phyloP scores from a whole-genome alignment of 1,284 basidiomycete species.

The Tilletia indica region DNA sequence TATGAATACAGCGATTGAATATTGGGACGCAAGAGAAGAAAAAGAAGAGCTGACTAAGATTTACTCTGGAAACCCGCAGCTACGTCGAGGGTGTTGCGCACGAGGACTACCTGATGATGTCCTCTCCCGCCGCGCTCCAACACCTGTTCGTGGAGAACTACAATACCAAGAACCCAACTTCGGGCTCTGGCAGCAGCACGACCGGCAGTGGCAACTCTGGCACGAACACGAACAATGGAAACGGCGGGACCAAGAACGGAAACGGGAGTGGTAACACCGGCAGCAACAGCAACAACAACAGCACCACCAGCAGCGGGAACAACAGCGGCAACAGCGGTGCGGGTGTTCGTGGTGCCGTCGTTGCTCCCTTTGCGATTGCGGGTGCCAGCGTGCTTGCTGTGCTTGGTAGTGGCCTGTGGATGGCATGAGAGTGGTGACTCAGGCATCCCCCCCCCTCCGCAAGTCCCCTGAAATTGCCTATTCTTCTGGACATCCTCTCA shows the following conservation, averaged over 20 bases:
- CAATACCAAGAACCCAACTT: not conserved
- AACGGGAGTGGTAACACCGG: not conserved
- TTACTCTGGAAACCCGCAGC: conserved; percentile 20
- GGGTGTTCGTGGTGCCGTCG: not conserved
- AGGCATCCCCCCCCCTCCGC: no score
- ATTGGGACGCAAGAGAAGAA: no score
- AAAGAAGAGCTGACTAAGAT: no score
- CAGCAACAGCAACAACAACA: not conserved
- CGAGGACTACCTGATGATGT: conserved; percentile 25
- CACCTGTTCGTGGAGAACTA: conserved; percentile 17
- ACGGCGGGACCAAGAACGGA: not conserved
- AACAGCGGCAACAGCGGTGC: not conserved
- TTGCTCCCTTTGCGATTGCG: not conserved
- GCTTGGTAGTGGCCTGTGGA: not conserved
- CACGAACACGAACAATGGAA: not conserved
- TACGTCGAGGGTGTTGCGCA: conserved; percentile 37
- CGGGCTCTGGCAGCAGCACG: not conserved
- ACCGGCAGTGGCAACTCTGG: not conserved
- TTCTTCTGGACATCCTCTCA: no score
- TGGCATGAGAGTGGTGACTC: no score
- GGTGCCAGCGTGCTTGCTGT: not conserved
- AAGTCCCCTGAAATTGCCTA: no score
- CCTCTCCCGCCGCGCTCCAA: conserved; percentile 3
- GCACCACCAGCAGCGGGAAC: not conserved
- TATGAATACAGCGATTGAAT: no score